A percentile compares a stretch with the other conserved stretches of the same genome.
Conservation (phyloP, 2,329 filamentous ascomycete genomes). For the Xylaria multiplex region DNA sequence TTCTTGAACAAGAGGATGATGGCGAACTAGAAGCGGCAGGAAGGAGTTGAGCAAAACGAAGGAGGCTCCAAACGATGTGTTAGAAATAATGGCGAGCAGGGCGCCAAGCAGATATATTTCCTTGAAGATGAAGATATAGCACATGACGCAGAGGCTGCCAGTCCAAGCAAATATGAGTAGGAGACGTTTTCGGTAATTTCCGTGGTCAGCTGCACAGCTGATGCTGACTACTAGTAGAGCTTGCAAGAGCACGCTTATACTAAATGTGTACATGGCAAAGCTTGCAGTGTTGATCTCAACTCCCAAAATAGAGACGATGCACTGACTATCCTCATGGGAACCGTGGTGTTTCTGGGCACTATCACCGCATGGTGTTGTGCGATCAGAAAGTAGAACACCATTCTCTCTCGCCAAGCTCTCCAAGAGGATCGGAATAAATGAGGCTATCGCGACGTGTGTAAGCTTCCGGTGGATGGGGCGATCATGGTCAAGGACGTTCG, state of each 20-base stretch:
- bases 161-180: slow-evolving; percentile 85
- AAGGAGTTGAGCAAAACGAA: slow-evolving; percentile 97
- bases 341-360: slow-evolving; percentile 61
- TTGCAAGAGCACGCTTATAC: slow-evolving; percentile 88
- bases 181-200: slow-evolving; percentile 88
- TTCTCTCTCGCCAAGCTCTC: slow-evolving; percentile 94
- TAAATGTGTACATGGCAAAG: slow-evolving; percentile 99
- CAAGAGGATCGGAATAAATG: slow-evolving; percentile 94
- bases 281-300: slow-evolving; percentile 93
- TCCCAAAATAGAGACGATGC: slow-evolving; percentile 83
- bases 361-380: slow-evolving; percentile 76
- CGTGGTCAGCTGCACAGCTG: slow-evolving; percentile 94
- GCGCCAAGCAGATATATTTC: slow-evolving; percentile 82
- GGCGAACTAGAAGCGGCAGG: slow-evolving; percentile 86
- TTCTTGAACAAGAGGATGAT: slow-evolving; percentile 70
- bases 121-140: slow-evolving; percentile 82
- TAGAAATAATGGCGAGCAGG: slow-evolving; percentile 86
- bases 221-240: slow-evolving; percentile 93
- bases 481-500: neutral
- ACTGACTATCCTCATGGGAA: slow-evolving; percentile 69
- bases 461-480: slow-evolving; percentile 16
- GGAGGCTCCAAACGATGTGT: slow-evolving; percentile 92
- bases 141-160: slow-evolving; percentile 85
- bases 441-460: slow-evolving; percentile 64
- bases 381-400: slow-evolving; percentile 85